Evolutionary conservation across 768 basidiomycete species (phyloP), one percentile per base, ranked within the genome.

Genomic region (Fomitopsis pulvina): DNA sequence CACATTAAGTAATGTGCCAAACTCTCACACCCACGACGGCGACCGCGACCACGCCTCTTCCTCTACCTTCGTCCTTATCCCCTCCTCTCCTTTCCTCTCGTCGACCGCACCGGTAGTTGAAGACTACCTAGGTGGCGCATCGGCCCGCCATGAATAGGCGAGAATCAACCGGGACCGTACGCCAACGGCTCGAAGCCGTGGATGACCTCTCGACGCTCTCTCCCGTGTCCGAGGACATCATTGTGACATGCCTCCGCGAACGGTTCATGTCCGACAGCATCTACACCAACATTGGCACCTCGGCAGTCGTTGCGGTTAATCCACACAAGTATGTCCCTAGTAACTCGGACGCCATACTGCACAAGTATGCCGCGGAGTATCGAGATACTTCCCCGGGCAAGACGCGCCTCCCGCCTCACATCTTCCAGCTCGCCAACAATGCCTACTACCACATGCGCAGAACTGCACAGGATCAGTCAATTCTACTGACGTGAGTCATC

Each of bases 361-460:
- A 89, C 66, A 85, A 88, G 63, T 96, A 96, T 63, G 85, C 90
- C 2, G 75, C 84, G 18, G 85, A 94, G 60, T 92, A 93, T 62
- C 78, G 90, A 38, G 82, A 90, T 59, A 83, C 87, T 4, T 70
- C 76, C 9, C 76, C 78, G 44, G 76, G 79, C 58, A 83, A 79
- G 65, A 71, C 74, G 45, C 65, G 67, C 8, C 72, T 83, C 2
- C 78, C 83, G 28, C 95, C 95, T 1, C 95, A 99, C 61, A 82
- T 98, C 38, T 98, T 96, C 65, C 86, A 93, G 60, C 74, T 92
- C 41, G 89, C 91, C 4, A 85, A 92, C 59, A 87, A 89, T 68
- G 84, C 91, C 4, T 97, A 94, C 68, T 97, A 93, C 65, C 92
- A 97, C 67, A 95, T 97, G 93, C 76, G 83, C 44, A 75, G 95